Conservation (phyloP, 2,329 filamentous ascomycete genomes). For the Nothophoma quercina region DNA sequence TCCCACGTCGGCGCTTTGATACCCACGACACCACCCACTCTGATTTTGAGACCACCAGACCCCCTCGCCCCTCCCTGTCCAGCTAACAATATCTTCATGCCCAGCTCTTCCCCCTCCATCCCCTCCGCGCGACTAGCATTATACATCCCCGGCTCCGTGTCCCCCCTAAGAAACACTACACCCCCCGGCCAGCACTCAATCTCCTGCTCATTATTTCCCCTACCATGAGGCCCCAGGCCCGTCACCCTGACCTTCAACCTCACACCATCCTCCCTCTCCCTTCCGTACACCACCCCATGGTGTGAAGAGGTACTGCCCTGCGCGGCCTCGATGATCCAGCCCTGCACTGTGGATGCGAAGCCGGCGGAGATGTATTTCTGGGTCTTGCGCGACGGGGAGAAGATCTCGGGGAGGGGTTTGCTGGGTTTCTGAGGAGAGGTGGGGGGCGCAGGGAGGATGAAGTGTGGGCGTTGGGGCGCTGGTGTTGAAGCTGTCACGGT, state of each 20-base stretch:
- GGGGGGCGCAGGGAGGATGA: slow-evolving; percentile 47
- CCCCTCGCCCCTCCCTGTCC: slow-evolving; percentile 36
- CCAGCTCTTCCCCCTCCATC: neutral
- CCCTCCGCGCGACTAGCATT: slow-evolving; percentile 17
- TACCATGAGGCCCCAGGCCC: no score
- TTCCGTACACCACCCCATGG: slow-evolving; percentile 18
- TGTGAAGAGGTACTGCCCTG: slow-evolving; percentile 26
- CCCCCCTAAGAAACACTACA: slow-evolving; percentile 33
- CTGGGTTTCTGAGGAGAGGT: slow-evolving; percentile 34
- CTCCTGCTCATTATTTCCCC: slow-evolving; percentile 2
- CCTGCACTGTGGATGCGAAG: slow-evolving; percentile 57
- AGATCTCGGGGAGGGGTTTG: slow-evolving; percentile 59
- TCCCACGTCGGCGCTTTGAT: slow-evolving; percentile 53
- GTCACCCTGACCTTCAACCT: slow-evolving; percentile 28
- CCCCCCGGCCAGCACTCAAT: slow-evolving; percentile 32
- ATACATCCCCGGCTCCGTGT: slow-evolving; percentile 23
- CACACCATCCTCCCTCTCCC: slow-evolving; percentile 37
- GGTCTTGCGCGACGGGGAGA: slow-evolving; percentile 61
- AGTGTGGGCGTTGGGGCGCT: slow-evolving; percentile 43
- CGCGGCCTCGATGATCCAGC: slow-evolving; percentile 59
- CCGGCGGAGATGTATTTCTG: slow-evolving; percentile 60
- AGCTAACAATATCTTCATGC: slow-evolving; percentile 36
- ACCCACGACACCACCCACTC: slow-evolving; percentile 41
- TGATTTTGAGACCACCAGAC: slow-evolving; percentile 27
- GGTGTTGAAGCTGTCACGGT: slow-evolving; percentile 9